Evolutionary conservation across 495 filamentous ascomycete genomes (phyloP).

Genomic region (Xylaria cubensis): DNA sequence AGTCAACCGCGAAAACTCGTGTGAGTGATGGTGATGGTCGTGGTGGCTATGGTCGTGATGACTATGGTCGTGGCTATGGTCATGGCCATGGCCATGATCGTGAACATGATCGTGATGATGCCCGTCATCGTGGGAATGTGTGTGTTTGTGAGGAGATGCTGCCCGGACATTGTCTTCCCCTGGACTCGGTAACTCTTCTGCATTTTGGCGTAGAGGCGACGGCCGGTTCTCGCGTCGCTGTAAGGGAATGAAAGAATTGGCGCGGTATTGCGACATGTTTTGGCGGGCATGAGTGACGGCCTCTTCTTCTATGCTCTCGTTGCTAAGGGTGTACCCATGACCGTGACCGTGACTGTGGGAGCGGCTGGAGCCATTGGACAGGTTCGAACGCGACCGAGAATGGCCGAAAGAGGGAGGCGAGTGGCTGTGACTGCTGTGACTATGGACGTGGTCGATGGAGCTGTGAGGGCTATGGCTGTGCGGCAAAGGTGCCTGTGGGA

Average conservation of each 20-base stretch:
- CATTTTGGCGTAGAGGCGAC: conserved; percentile 37
- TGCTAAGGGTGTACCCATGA: conserved; percentile 48
- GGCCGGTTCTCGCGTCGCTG: conserved; percentile 45
- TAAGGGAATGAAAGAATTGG: conserved; percentile 43
- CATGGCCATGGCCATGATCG: conserved; percentile 33
- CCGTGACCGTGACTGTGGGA: conserved; percentile 39
- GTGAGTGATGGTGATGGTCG: conserved; percentile 43
- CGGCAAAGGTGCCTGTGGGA: conserved; percentile 55
- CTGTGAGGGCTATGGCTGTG: conserved; percentile 47
- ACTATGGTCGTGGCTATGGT: conserved; percentile 36
- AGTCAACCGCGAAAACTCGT: conserved; percentile 63
- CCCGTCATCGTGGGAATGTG: conserved; percentile 11
- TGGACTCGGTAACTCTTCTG: conserved; percentile 30
- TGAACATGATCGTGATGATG: conserved; percentile 30
- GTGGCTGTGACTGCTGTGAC: conserved; percentile 49
- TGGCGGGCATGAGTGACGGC: conserved; percentile 45
- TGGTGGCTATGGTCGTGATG: conserved; percentile 40
- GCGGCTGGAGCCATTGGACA: conserved; percentile 36
- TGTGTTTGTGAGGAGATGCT: conserved; percentile 16
- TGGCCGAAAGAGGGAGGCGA: conserved; percentile 45
- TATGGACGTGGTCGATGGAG: conserved; percentile 47
- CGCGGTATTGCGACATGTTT: conserved; percentile 42
- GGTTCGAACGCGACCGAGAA: conserved; percentile 39
- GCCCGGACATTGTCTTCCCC: conserved; percentile 21
- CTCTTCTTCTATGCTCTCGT: conserved; percentile 42